These are phyloP conservation scores for Xylariales sp. DNA, from an alignment of 2,329 filamentous ascomycete species.

Conservation along the genomic window DNA sequence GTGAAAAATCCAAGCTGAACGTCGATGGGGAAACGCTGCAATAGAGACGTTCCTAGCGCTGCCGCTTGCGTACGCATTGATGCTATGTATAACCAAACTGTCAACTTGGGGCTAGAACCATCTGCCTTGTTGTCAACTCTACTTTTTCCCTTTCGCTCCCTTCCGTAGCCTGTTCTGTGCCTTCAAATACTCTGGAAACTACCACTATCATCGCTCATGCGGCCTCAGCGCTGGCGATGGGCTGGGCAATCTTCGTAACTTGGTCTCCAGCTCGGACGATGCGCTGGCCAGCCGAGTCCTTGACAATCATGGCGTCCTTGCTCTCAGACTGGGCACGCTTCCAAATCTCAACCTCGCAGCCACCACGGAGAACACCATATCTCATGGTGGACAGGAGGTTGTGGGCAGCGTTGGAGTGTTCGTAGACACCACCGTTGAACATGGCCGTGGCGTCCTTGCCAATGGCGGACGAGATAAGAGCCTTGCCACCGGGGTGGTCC, in stretches of 20 bases:
- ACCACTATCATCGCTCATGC: conserved; percentile 37
- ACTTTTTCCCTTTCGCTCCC: not conserved
- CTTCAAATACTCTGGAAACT: not conserved
- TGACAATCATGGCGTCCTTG: conserved; percentile 63
- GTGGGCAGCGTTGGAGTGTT: conserved; percentile 64
- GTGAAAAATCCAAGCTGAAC: too few species aligned
- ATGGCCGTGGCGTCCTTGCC: conserved; percentile 66
- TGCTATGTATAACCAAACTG: too few species aligned
- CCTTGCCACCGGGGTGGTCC: conserved; percentile 63
- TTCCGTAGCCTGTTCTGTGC: not conserved
- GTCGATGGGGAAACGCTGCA: too few species aligned
- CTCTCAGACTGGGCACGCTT: conserved; percentile 63
- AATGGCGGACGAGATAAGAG: conserved; percentile 59
- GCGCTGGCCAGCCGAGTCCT: conserved; percentile 64
- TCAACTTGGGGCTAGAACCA: too few species aligned
- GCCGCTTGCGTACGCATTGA: too few species aligned
- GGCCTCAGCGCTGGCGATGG: conserved; percentile 67
- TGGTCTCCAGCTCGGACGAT: conserved; percentile 73
- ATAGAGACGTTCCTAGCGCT: too few species aligned
- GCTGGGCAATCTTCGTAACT: conserved; percentile 69
- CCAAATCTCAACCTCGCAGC: conserved; percentile 66
- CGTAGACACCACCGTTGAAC: conserved; percentile 66
- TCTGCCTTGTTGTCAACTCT: too few species aligned
- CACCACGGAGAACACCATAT: conserved; percentile 62
- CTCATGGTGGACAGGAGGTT: conserved; percentile 65